Base-by-base conservation (phyloP, 2,329 filamentous ascomycete genomes). In the Meredithiella fracta region DNA sequence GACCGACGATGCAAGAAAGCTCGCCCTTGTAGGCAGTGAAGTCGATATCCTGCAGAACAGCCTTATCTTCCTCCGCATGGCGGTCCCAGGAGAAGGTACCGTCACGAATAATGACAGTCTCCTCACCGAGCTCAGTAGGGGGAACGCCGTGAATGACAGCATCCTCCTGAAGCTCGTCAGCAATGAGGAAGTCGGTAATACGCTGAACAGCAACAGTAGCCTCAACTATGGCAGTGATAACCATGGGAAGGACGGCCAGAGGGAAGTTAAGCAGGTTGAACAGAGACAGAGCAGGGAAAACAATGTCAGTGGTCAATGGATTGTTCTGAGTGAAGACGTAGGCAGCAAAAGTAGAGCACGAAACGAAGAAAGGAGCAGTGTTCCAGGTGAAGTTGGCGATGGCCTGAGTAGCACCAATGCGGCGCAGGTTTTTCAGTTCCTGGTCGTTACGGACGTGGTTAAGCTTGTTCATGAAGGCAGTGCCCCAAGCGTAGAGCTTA, bases 361-460 rank as follows among this genome's bases (percentile, higher is more conserved):
- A 97, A 2, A 98, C 94, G 52, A 98, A 77, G 72, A 98, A 98
- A 1, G 92, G 94, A 1, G 92, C 96, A 0, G 89, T 94, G 54
- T 85, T 94, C 92, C 92, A 98, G 11, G 91, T 96, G 64, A 98
- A 98, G 65, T 95, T 98, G 60, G 92, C 89, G 65, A 96, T 78
- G 1, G 92, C 87, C 67, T 96, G 90, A 1, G 89, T 86, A 22
- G 90, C 91, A 59, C 92, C 92, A 62, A 98, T 98, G 70, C 91
- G 96, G 60, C 92, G 85, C 57, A 98, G 76, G 25, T 94, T 98
- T 72, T 92, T 92, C 56, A 98, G 74, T 69, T 98, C 92, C 63
- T 88, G 80, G 64, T 98, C 92, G 69, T 98, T 98, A 69, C 92
- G 82, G 59, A 98, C 89, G 67, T 86, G 86, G 70, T 92, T 97